phyloP scores from a whole-genome alignment of 768 basidiomycete species.

The Termitomyces sp. region DNA sequence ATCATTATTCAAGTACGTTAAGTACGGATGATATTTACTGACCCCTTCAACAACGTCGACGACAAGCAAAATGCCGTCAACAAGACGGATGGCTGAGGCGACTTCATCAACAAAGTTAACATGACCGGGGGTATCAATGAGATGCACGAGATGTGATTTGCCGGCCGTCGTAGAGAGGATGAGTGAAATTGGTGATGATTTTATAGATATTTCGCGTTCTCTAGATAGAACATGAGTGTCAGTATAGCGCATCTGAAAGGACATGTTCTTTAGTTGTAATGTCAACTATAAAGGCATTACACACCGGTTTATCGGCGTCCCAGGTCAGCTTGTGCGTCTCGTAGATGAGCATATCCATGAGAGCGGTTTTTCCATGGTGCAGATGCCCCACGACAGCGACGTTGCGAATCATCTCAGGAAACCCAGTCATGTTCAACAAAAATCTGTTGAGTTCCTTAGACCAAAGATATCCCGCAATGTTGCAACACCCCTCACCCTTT shows the following conservation, averaged over 20 bases:
- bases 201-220: constrained; percentile 88
- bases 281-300: constrained; percentile 19
- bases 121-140: constrained; percentile 97
- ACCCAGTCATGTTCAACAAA: constrained; percentile 82
- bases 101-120: constrained; percentile 99
- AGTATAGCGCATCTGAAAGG: constrained; percentile 79
- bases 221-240: constrained; percentile 91
- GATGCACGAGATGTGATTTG: constrained; percentile 89
- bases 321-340: constrained; percentile 95
- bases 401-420: constrained; percentile 94
- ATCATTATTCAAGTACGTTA: background rate
- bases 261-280: constrained; percentile 6
- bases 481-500: constrained; percentile 62
- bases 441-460: constrained; percentile 48
- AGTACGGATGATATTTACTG: constrained; percentile 21
- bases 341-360: constrained; percentile 95
- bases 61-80: constrained; percentile 88
- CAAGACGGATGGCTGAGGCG: constrained; percentile 78
- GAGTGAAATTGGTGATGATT: constrained; percentile 95
- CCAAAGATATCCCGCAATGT: constrained; percentile 2
- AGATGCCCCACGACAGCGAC: constrained; percentile 94
- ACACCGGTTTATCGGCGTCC: constrained; percentile 86
- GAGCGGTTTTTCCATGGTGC: constrained; percentile 95
- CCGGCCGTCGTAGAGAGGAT: constrained; percentile 78
- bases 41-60: constrained; percentile 99